Evolutionary conservation across 2,329 filamentous ascomycete genomes (phyloP), one percentile per base, ranked within the genome.

Genomic region (Trichoderma simmonsii): DNA sequence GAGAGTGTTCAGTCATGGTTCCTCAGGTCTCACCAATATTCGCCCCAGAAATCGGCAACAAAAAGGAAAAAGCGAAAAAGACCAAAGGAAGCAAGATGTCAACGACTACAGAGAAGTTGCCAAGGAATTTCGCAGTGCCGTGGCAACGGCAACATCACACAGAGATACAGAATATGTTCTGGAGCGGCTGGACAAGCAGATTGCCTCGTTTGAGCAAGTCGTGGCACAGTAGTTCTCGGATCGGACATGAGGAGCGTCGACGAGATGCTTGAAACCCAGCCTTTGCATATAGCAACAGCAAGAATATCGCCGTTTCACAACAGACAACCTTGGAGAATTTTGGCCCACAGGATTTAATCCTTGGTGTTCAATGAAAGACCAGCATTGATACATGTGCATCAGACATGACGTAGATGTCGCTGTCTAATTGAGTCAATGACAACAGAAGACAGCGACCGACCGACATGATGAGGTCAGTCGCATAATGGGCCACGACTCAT

Each of bases 61-160:
- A 54, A 43, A 30, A 30, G 59, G 1, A 18, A 32, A 48, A 39
- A 7, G 1, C 4, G 43, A n/a, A 30, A 56, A 56, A 39, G 34
- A 68, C 9, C 24, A 60, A 8, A 32, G 18, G 54, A 43, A 60
- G n/a, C 48, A 70, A 24, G 59, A 62, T 36, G 8, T 39, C 15
- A 18, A 21, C 26, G 65, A 69, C 7, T 69, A 51, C 12, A 69
- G 30, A 28, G 21, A 34, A 12, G n/a, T 14, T 34, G 54, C 56
- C 36, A 59, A 32, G 26, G n/a, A 61, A 34, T 48, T 69, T 24
- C 54, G 56, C 43, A 48, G n/a, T 26, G 56, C 65, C 1, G 65
- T 69, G 14, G 65, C 65, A 18, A 69, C 56, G n/a, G 65, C 65
- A 4, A 51, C 26, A 59, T 69, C 65, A 36, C 65, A 69, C 36